phyloP scores from a whole-genome alignment of 2,329 filamentous ascomycete genomes.

The Cadophora luteo-olivacea region DNA sequence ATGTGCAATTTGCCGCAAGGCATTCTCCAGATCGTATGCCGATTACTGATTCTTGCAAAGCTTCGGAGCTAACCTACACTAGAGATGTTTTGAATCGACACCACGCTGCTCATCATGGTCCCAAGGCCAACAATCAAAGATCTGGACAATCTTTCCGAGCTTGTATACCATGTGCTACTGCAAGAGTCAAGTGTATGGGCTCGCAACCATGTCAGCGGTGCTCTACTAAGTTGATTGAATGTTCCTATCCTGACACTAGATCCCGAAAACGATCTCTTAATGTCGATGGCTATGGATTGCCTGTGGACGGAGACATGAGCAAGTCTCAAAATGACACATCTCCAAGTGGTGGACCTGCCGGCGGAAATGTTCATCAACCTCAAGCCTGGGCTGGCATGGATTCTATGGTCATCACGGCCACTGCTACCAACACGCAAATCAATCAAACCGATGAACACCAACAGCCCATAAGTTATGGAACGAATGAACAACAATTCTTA shows the following conservation, averaged over 20 bases:
- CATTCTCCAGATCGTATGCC: conserved; percentile 16
- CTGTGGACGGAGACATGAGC: no score
- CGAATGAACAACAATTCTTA: background rate
- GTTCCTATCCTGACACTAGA: conserved; percentile 2
- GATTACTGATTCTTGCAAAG: background rate
- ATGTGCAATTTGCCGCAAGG: conserved; percentile 3
- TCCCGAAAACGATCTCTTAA: background rate
- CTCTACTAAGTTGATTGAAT: conserved; percentile 2
- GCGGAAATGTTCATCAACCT: background rate
- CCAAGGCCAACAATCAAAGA: background rate
- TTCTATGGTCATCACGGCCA: background rate
- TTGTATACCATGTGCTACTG: conserved; percentile 13
- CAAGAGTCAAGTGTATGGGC: conserved; percentile 16
- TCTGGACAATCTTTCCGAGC: conserved; percentile 4
- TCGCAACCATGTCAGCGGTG: conserved; percentile 15
- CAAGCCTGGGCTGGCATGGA: background rate
- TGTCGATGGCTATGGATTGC: background rate
- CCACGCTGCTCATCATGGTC: conserved; percentile 11
- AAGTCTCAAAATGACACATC: no score
- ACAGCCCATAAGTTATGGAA: background rate
- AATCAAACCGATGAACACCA: background rate
- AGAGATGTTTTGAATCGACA: conserved; percentile 15
- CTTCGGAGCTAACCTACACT: background rate
- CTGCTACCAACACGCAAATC: background rate
- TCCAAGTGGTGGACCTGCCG: background rate